Evolutionary conservation across 1,284 basidiomycete species (phyloP).

Genomic region (Lignosus rhinocerotis): DNA sequence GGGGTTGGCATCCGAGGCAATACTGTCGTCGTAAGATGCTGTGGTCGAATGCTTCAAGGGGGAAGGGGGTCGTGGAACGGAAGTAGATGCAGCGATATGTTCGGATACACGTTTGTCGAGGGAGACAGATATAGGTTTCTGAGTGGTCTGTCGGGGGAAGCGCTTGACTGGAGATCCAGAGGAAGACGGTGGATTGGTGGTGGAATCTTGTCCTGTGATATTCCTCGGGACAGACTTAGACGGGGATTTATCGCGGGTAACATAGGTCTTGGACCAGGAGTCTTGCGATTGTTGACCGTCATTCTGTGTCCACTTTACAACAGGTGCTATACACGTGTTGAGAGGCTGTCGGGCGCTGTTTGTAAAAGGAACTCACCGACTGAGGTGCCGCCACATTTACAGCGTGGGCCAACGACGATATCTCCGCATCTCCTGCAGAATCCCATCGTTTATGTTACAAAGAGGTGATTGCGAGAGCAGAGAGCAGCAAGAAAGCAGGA

Average conservation of each 20-base stretch:
- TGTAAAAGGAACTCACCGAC: slow-evolving; percentile 51
- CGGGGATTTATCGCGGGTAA: slow-evolving; percentile 50
- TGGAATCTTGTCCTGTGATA: slow-evolving; percentile 11
- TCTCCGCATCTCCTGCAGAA: slow-evolving; percentile 82
- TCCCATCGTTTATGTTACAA: slow-evolving; percentile 51
- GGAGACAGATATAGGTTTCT: slow-evolving; percentile 32
- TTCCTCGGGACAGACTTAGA: slow-evolving; percentile 23
- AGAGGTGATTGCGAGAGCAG: slow-evolving; percentile 1
- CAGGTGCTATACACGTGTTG: slow-evolving; percentile 50
- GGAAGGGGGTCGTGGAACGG: slow-evolving; percentile 50
- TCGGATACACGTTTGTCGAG: slow-evolving; percentile 52
- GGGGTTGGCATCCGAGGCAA: slow-evolving; percentile 33
- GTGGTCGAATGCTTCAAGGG: slow-evolving; percentile 52
- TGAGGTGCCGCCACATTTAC: slow-evolving; percentile 74
- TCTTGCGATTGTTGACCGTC: slow-evolving; percentile 52
- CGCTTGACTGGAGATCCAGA: slow-evolving; percentile 37
- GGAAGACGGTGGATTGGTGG: slow-evolving; percentile 14
- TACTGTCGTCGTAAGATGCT: slow-evolving; percentile 44
- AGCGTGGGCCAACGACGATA: slow-evolving; percentile 66
- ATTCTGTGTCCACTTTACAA: slow-evolving; percentile 60
- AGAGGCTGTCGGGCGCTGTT: not conserved
- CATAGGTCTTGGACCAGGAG: slow-evolving; percentile 77
- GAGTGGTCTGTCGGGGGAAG: slow-evolving; percentile 47
- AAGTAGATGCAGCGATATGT: slow-evolving; percentile 53
- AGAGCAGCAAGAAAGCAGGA: slow-evolving; percentile 4